Percentiles rank a stretch among this genome's conserved stretches.
Evolutionary conservation across 176 grass and related monocot genomes (phyloP).

Genomic region (Thinopyrum elongatum): DNA sequence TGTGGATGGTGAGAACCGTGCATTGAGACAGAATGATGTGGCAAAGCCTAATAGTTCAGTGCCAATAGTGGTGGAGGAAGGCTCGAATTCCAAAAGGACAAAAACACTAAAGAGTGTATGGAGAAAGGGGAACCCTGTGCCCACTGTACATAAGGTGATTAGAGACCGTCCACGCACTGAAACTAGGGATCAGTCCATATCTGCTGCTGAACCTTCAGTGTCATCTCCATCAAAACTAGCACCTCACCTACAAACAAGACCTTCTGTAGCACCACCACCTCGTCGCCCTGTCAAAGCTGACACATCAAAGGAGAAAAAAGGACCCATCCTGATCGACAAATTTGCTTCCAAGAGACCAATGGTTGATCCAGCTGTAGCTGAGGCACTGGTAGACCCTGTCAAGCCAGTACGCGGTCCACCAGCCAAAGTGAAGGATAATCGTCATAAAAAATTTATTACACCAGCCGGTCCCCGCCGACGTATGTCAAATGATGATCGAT

Average conservation of each 20-base stretch:
- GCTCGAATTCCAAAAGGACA: constrained; percentile 48
- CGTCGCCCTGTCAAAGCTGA: constrained; percentile 37
- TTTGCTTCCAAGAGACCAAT: constrained; percentile 70
- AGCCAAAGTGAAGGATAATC: constrained; percentile 64
- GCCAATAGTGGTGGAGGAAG: constrained; percentile 26
- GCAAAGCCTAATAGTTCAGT: constrained; percentile 31
- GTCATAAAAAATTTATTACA: constrained; percentile 48
- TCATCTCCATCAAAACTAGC: constrained; percentile 37
- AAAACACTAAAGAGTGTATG: constrained; percentile 87
- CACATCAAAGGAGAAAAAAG: constrained; percentile 62
- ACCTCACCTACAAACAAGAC: constrained; percentile 48
- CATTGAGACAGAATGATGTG: constrained; percentile 41
- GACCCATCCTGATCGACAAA: constrained; percentile 90
- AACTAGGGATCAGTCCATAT: constrained; percentile 33
- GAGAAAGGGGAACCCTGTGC: constrained; percentile 83
- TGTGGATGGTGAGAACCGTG: constrained; percentile 16
- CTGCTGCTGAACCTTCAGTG: constrained; percentile 29
- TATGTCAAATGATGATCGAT: constrained; percentile 34
- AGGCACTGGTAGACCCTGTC: constrained; percentile 50
- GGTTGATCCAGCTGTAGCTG: constrained; percentile 65
- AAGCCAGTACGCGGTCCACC: constrained; percentile 59
- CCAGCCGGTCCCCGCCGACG: constrained; percentile 39
- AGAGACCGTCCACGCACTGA: constrained; percentile 59
- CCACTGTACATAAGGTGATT: constrained; percentile 54
- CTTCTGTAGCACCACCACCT: constrained; percentile 52